Evolutionary conservation across 768 basidiomycete species (phyloP), one percentile per base, ranked within the genome.

Genomic region (Melanogaster broomeanus): DNA sequence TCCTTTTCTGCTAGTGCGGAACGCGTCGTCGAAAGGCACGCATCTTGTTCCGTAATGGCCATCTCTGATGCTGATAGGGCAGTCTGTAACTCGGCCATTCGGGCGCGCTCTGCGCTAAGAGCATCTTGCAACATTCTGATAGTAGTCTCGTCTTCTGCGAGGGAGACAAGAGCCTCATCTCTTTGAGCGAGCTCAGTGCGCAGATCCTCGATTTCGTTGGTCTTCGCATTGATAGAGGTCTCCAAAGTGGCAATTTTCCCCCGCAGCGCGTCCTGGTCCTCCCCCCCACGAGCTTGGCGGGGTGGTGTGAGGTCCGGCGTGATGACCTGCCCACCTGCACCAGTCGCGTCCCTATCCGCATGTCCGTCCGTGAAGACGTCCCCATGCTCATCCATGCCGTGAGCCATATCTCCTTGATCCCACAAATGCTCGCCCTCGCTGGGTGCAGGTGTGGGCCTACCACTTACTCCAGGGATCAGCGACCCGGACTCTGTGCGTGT

Each of bases 371-470:
- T 31, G 30, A 44, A 33, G n/a, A 45, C 8, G 27, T 35, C 40
- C n/a, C 50, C 56, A 15, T 50, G 55, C 16, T 65, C 64, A 10
- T 63, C 60, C 46, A 58, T 44, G 31, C 54, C 48, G 8, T 21
- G 40, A 24, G 18, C 24, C 22, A 7, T 22, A 11, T 25, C 30
- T 28, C 53, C 42, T 12, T 38, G 21, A 4, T 30, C 35, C 43
- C 68, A 48, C 61, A 64, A 27, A 61, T 59, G 56, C 18, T 21
- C 35, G 12, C 34, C 42, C 22, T 51, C 43, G 30, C 72, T 79
- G 28, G 78, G 77, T 19, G 77, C 77, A 46, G 80, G 80, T 1
- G 79, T 81, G 10, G 79, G 78, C 21, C 70, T 78, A 55, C 76
- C 76, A 65, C 76, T 80, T 31, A 77, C 35, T 30, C 69, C 60